These are phyloP conservation scores for Neospermospora avenae DNA, from an alignment of 2,329 filamentous ascomycete species.

Conservation along the genomic window DNA sequence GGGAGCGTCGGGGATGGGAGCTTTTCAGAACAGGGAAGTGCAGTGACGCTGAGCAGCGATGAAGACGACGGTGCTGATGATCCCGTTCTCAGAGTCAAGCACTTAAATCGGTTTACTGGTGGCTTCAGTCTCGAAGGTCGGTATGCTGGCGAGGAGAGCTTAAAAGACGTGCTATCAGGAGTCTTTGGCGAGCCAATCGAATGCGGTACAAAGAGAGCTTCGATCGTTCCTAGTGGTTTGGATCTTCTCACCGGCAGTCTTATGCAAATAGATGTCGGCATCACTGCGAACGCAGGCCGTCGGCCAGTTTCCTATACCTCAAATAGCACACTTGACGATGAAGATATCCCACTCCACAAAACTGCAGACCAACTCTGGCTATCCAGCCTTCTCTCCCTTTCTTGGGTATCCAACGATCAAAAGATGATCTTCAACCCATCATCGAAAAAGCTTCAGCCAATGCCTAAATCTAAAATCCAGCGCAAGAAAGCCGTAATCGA, in stretches of 20 bases:
- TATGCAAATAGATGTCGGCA: background rate
- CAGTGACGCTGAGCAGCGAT: background rate
- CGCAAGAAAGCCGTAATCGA: conserved; percentile 1
- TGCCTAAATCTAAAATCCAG: background rate
- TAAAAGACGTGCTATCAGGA: background rate
- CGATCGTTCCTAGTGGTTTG: background rate
- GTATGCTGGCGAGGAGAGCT: background rate
- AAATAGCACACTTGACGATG: too few species aligned
- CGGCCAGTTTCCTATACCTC: background rate
- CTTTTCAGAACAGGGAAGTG: background rate
- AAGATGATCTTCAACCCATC: background rate
- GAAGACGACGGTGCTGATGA: background rate
- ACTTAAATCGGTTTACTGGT: background rate
- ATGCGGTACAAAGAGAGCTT: background rate
- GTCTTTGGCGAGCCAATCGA: background rate
- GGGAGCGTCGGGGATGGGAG: background rate
- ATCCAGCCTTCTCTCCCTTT: background rate
- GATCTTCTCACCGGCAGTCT: background rate
- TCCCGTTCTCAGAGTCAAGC: background rate
- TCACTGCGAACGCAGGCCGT: background rate
- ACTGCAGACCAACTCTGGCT: background rate
- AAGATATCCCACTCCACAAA: background rate
- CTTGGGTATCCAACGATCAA: background rate
- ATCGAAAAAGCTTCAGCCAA: background rate
- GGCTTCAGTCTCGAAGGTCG: background rate